A percentile compares a stretch with the other conserved stretches of the same genome.
These are phyloP conservation scores for Monsonia emarginata DNA, from an alignment of 441 rosid species.

Conservation along the genomic window DNA sequence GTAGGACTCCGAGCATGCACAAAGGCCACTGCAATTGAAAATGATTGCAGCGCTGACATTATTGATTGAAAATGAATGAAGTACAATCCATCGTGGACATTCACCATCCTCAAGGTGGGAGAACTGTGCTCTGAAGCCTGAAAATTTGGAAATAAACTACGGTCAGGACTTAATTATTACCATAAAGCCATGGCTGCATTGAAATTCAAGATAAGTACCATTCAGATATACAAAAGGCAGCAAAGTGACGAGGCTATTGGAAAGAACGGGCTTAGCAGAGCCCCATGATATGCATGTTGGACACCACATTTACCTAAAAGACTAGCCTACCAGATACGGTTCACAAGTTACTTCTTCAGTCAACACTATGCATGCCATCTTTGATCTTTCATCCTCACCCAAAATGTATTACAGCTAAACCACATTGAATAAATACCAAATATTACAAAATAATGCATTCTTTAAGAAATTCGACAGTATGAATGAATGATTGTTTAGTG, in stretches of 20 bases:
- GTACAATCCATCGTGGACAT: slow-evolving; percentile 54
- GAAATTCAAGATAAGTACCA: neutral
- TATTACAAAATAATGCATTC: neutral
- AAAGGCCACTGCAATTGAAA: slow-evolving; percentile 64
- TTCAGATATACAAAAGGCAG: neutral
- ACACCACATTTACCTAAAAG: no score
- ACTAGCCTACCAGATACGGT: no score
- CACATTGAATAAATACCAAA: neutral
- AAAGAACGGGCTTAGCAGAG: no score
- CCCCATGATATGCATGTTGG: no score
- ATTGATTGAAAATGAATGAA: slow-evolving; percentile 50
- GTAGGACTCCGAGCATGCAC: slow-evolving; percentile 50
- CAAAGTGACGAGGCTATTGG: no score
- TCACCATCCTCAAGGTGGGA: slow-evolving; percentile 49
- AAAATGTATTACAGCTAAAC: neutral
- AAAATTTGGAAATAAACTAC: slow-evolving; percentile 16
- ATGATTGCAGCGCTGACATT: slow-evolving; percentile 63
- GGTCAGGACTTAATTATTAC: slow-evolving; percentile 5
- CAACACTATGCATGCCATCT: neutral
- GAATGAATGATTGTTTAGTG: neutral
- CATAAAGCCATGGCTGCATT: neutral
- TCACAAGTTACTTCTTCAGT: neutral
- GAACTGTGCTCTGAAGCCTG: slow-evolving; percentile 53
- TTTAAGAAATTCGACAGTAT: neutral
- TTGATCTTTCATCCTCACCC: neutral